phyloP scores from a whole-genome alignment of 116 monocot species.

The Phalaenopsis hybrid region DNA sequence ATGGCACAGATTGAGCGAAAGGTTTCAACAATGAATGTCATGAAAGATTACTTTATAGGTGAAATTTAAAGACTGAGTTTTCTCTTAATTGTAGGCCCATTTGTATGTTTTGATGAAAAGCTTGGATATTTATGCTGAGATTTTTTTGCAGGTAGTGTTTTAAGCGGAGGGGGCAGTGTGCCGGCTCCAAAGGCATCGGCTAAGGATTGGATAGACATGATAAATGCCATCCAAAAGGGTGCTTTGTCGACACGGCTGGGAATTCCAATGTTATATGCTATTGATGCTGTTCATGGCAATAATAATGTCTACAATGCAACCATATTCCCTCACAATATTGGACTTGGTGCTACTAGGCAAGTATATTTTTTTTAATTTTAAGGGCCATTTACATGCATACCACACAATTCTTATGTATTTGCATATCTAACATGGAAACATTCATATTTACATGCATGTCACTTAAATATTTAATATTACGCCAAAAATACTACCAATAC shows the following conservation, averaged over 20 bases:
- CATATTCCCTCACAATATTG: constrained; percentile 53
- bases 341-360: constrained; percentile 54
- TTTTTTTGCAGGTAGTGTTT: constrained; percentile 38
- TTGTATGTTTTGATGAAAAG: background rate
- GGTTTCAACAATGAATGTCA: constrained; percentile 28
- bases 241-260: constrained; percentile 48
- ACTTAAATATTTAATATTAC: too few species aligned
- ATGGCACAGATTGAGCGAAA: constrained; percentile 52
- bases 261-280: constrained; percentile 63
- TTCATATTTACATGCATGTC: too few species aligned
- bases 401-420: too few species aligned
- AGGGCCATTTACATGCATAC: too few species aligned
- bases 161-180: constrained; percentile 68
- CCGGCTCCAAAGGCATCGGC: constrained; percentile 38
- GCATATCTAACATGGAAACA: too few species aligned
- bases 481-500: too few species aligned
- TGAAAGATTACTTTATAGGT: constrained; percentile 57
- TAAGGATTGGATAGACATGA: constrained; percentile 42
- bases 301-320: constrained; percentile 55
- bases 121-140: background rate
- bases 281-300: constrained; percentile 67
- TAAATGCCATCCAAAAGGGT: constrained; percentile 41
- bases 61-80: background rate
- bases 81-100: background rate
- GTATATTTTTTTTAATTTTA: background rate